phyloP scores from a whole-genome alignment of 805 yeast species.

The Ogataea paradorogensis region DNA sequence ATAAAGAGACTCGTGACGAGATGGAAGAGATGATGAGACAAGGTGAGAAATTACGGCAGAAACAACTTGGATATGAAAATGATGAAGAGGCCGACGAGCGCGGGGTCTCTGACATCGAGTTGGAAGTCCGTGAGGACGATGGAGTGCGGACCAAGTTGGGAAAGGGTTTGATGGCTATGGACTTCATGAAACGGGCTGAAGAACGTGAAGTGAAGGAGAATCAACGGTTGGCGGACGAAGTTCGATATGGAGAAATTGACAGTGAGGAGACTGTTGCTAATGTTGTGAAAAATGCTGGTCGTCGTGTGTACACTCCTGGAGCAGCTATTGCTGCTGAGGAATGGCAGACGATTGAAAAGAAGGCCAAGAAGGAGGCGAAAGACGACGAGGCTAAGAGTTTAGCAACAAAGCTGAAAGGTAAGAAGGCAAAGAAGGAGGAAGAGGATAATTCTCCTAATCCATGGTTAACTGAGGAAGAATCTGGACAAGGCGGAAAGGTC shows the following conservation, averaged over 20 bases:
- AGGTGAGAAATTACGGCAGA: constrained; percentile 72
- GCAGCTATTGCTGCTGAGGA: constrained; percentile 40
- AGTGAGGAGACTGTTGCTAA: constrained; percentile 44
- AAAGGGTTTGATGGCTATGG: constrained; percentile 91
- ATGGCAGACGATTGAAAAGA: constrained; percentile 35
- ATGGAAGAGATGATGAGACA: constrained; percentile 92
- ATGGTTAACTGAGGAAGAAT: constrained; percentile 40
- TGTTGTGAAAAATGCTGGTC: constrained; percentile 62
- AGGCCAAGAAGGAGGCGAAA: constrained; percentile 42
- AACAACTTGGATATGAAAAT: constrained; percentile 63
- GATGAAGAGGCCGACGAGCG: constrained; percentile 40
- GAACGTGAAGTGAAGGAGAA: constrained; percentile 62
- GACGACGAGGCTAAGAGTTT: constrained; percentile 51
- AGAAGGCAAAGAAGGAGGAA: constrained; percentile 12
- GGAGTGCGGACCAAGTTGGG: constrained; percentile 50
- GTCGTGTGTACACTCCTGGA: constrained; percentile 75
- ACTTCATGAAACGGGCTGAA: constrained; percentile 91
- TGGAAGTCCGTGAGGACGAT: constrained; percentile 32
- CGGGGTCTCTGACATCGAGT: constrained; percentile 50
- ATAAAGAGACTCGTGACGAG: constrained; percentile 77
- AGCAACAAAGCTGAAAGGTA: constrained; percentile 36
- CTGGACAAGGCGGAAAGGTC: constrained; percentile 43
- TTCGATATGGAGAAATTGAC: constrained; percentile 44
- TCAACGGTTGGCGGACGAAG: constrained; percentile 45
- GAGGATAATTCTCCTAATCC: constrained; percentile 38